A percentile compares a stretch with the other conserved stretches of the same genome.
phyloP scores from a whole-genome alignment of 164 flowering plant genomes.

The Brasenia schreberi region DNA sequence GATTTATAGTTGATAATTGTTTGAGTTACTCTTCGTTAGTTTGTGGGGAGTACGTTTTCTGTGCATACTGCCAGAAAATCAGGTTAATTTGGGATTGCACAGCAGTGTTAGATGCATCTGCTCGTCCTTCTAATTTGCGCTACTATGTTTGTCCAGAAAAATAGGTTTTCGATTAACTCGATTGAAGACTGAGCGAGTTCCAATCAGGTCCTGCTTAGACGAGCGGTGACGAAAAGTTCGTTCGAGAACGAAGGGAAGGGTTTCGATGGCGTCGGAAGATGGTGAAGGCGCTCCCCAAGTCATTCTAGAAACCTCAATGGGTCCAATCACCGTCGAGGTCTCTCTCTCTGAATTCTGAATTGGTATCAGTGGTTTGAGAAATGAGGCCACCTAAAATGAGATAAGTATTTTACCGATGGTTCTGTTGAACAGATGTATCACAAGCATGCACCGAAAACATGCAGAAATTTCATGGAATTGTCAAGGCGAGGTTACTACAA shows the following conservation, averaged over 20 bases:
- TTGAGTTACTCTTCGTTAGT: no score
- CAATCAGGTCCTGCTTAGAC: no score
- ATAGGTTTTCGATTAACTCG: no score
- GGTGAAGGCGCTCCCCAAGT: conserved; percentile 77
- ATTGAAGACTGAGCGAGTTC: no score
- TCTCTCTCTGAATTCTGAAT: neutral
- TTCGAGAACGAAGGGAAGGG: neutral
- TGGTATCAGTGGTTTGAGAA: neutral
- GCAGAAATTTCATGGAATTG: conserved; percentile 85
- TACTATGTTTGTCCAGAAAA: no score
- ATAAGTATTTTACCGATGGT: neutral
- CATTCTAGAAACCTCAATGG: conserved; percentile 92
- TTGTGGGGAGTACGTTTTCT: no score
- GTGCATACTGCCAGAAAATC: no score
- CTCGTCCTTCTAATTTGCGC: no score
- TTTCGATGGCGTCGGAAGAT: conserved; percentile 64
- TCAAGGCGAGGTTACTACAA: conserved; percentile 84
- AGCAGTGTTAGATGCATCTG: no score
- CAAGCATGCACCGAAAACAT: conserved; percentile 88
- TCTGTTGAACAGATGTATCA: conserved; percentile 42
- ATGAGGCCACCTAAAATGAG: neutral
- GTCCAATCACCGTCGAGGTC: conserved; percentile 78
- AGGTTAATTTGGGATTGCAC: no score
- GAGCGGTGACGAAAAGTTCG: no score
- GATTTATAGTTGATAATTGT: no score